A percentile compares a stretch with the other conserved stretches of the same genome.
These are phyloP conservation scores for Saccharomycopsis sp. DNA, from an alignment of 805 yeast genomes.

Conservation along the genomic window DNA sequence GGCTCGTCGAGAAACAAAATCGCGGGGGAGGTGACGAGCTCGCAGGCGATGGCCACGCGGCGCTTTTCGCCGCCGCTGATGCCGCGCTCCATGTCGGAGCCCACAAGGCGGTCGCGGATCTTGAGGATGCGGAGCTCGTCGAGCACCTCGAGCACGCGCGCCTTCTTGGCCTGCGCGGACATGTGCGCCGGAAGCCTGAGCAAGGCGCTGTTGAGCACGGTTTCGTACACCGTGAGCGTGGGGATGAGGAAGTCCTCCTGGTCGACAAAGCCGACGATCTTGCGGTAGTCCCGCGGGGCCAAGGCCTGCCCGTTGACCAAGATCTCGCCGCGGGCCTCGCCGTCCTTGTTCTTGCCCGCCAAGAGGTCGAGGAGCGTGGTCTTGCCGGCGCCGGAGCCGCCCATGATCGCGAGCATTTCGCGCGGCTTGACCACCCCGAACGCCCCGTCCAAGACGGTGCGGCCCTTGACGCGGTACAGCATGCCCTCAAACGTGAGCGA, in stretches of 20 bases:
- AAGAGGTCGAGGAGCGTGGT: conserved; percentile 88
- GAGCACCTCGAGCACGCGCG: conserved; percentile 78
- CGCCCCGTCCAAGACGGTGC: conserved; percentile 50
- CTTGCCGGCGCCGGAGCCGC: conserved; percentile 98
- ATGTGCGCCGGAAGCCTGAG: conserved; percentile 77
- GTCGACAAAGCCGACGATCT: conserved; percentile 88
- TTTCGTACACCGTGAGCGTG: conserved; percentile 91
- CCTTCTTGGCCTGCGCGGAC: conserved; percentile 64
- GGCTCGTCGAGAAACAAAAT: conserved; percentile 85
- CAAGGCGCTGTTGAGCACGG: conserved; percentile 86
- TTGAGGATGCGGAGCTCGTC: conserved; percentile 76
- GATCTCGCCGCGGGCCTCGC: conserved; percentile 58
- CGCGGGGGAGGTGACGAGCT: conserved; percentile 81
- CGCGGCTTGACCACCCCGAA: conserved; percentile 81
- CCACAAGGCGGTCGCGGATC: conserved; percentile 80
- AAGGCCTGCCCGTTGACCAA: conserved; percentile 64
- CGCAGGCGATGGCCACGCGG: conserved; percentile 90
- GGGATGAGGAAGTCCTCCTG: conserved; percentile 90
- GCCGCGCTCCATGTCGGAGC: conserved; percentile 85
- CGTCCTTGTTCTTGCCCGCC: conserved; percentile 82
- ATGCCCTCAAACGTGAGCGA: conserved; percentile 71
- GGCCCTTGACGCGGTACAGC: conserved; percentile 49
- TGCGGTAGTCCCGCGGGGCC: conserved; percentile 41
- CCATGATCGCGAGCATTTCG: conserved; percentile 92
- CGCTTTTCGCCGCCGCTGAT: conserved; percentile 91